Percentiles rank a stretch among this genome's conserved stretches.
These are phyloP conservation scores for Linderniella brevidens DNA, from an alignment of 257 asterid genomes.

Conservation along the genomic window DNA sequence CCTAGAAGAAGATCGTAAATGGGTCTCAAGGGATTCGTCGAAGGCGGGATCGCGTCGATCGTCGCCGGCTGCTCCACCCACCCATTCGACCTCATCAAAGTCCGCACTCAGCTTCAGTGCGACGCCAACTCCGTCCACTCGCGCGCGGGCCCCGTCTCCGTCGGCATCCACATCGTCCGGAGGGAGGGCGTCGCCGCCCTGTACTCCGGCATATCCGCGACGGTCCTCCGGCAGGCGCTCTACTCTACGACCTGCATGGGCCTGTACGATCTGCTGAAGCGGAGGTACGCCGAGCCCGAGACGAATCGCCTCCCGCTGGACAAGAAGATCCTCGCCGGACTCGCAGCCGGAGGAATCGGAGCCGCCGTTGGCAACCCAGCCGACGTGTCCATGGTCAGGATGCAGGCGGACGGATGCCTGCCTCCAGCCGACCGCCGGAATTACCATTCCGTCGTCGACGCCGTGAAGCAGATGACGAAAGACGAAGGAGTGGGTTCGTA, in stretches of 20 bases:
- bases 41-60: slow-evolving; percentile 6
- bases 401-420: slow-evolving; percentile 6
- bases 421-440: slow-evolving; percentile 2
- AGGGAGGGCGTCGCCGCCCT: background rate
- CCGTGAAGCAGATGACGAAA: background rate
- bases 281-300: slow-evolving; percentile 1
- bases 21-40: slow-evolving; percentile 6
- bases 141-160: background rate
- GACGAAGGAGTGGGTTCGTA: background rate
- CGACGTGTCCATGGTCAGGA: slow-evolving; percentile 4
- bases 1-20: background rate
- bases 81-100: slow-evolving; percentile 3
- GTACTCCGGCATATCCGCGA: slow-evolving; percentile 5
- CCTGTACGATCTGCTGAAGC: background rate
- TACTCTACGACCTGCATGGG: slow-evolving; percentile 5
- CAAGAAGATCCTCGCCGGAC: slow-evolving; percentile 7
- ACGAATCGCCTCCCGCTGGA: background rate
- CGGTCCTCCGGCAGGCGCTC: slow-evolving; percentile 7
- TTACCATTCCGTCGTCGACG: slow-evolving; percentile 2
- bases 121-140: slow-evolving; percentile 1
- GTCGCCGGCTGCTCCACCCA: slow-evolving; percentile 6
- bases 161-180: slow-evolving; percentile 1
- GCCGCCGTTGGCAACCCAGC: slow-evolving; percentile 9
- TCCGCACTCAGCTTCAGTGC: slow-evolving; percentile 5
- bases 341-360: slow-evolving; percentile 5